Base-by-base conservation (phyloP, 805 yeast genomes). In the Barnettozyma siamensis region DNA sequence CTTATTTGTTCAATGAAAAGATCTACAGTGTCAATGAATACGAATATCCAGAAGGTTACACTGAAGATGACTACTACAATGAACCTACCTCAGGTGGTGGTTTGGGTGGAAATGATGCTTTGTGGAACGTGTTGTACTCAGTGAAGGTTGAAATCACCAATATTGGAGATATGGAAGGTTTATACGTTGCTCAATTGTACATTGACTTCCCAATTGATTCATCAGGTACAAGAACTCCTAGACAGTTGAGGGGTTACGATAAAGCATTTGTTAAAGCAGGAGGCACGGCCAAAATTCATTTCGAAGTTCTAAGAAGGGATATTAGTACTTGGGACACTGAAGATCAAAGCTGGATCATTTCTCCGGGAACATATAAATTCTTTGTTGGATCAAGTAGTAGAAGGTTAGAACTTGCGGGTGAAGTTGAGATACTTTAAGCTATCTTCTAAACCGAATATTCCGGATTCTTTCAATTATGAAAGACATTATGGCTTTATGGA, bases 91-190 rank as follows among this genome's bases (percentile, higher is more conserved):
- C 65, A 13, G 67, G 67, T 4, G 83, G 83, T 17, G 76, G 75
- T 0, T 47, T 72, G 17, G 83, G 82, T 0, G 83, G 84, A 1
- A 76, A 77, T 54, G 78, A 77, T 6, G 80, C 75, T 0, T 62
- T 78, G 30, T 78, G 81, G 81, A 75, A 75, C 33, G 61, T 61
- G 2, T 58, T 73, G 35, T 73, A 73, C 49, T 56, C 65, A 37
- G 75, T 74, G 4, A 58, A 60, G 27, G 78, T 70, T 2, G 58
- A 53, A 17, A 67, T 76, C n/a, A 60, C 64, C 33, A 76, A 77
- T 47, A 66, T 63, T 19, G 83, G 83, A 0, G 59, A 61, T 7
- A 52, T 54, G 24, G 59, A 57, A 15, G 81, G 80, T 1, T 69
- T 69, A 5, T 69, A 64, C 45, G 80, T 73, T 20, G 70, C 71